Base-by-base conservation (phyloP, 495 filamentous ascomycete genomes). In the Hypoxylon intermedium region DNA sequence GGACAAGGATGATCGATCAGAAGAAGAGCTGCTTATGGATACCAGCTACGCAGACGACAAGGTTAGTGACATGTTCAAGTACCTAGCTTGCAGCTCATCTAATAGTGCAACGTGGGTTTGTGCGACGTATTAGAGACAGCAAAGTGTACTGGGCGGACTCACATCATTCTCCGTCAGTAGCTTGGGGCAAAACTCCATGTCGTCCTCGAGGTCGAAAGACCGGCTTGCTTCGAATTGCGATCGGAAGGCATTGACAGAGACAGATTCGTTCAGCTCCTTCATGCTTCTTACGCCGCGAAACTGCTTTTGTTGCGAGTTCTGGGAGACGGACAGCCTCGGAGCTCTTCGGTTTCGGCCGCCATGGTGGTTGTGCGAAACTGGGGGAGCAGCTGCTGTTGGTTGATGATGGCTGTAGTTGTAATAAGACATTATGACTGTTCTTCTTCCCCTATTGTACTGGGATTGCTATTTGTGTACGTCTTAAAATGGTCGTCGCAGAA, bases 201-300 rank as follows among this genome's bases (percentile, higher is more conserved):
- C 94, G 71, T 98, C 94, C 65, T 97, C 93, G 64, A 99, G 80
- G 65, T 99, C 94, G 71, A 99, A 99, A 18, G 93, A 97, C 50
- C 92, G 87, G 38, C 89, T 91, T 63, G 92, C 90, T 73, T 98
- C 93, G 71, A 95, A 96, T 69, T 89, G 84, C 34, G 85, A 83
- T 54, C 93, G 89, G 76, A 91, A 96, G 57, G 87, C 85, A 41
- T 82, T 82, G 40, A 92, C 81, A 28, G 86, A 82, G 31, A 86
- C 85, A 41, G 86, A 81, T 68, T 97, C 92, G 65, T 87, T 89
- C 49, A 93, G 75, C 73, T 98, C 95, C 75, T 94, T 92, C 83
- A 91, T 91, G 67, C 87, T 93, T 70, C 90, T 82, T 24, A 89
- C 85, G 47, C 85, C 87, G 47, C 88, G 89, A 74, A 90, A 92